A percentile compares a stretch with the other conserved stretches of the same genome.
Evolutionary conservation across 2,329 filamentous ascomycete genomes (phyloP).

Genomic region (Neurospora sp.): DNA sequence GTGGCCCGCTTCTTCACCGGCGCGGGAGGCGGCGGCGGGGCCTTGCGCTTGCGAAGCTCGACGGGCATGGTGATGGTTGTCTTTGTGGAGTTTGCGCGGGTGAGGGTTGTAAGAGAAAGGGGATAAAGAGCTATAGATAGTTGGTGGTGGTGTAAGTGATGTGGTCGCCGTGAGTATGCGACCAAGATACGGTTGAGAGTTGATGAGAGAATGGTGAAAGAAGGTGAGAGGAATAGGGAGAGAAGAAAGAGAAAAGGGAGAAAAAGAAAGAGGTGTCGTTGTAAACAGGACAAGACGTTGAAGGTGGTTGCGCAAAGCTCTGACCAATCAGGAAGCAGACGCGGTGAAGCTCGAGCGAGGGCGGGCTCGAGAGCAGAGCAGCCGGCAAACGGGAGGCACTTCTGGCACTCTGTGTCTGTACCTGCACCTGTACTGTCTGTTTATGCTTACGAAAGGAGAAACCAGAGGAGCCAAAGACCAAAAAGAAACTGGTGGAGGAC

Average conservation of each 20-base stretch:
- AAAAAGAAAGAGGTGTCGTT: conserved; percentile 9
- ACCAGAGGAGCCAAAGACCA: no score
- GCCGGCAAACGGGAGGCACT: neutral
- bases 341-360: conserved; percentile 11
- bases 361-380: conserved; percentile 12
- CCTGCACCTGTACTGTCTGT: neutral
- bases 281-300: conserved; percentile 19
- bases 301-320: conserved; percentile 20
- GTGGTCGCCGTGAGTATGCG: conserved; percentile 3
- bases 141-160: neutral
- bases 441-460: neutral
- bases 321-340: conserved; percentile 19
- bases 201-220: neutral
- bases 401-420: neutral
- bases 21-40: conserved; percentile 35
- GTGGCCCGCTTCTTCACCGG: conserved; percentile 36
- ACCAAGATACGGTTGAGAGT: conserved; percentile 2
- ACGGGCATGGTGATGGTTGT: conserved; percentile 37
- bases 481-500: neutral
- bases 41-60: conserved; percentile 53
- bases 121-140: neutral
- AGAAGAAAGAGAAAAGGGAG: conserved; percentile 3
- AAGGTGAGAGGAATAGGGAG: conserved; percentile 3
- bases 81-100: conserved; percentile 1
- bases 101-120: conserved; percentile 3